Percentiles rank a stretch among this genome's conserved stretches.
Conservation (phyloP, 805 yeast genomes). For the Wickerhamomyces chambardii region DNA sequence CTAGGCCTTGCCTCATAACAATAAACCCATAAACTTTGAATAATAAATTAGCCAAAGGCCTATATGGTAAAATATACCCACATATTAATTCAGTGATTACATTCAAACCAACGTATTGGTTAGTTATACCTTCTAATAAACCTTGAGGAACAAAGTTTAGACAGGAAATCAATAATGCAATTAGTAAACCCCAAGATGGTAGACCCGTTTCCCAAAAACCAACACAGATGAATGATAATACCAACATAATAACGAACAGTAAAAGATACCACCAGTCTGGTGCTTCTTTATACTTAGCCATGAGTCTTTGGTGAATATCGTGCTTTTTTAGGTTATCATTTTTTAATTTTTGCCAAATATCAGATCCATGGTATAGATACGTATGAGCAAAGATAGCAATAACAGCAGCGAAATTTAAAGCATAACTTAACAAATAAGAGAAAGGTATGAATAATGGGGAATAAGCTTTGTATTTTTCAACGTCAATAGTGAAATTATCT, state of each 20-base stretch:
- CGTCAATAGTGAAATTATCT: conserved; percentile 30
- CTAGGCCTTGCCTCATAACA: conserved; percentile 44
- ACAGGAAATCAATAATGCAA: conserved; percentile 42
- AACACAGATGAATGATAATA: conserved; percentile 16
- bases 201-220: conserved; percentile 37
- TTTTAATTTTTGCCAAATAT: conserved; percentile 34
- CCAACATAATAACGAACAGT: conserved; percentile 17
- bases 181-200: conserved; percentile 57
- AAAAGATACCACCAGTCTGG: conserved; percentile 45
- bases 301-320: conserved; percentile 39
- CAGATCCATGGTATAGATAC: conserved; percentile 45
- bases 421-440: conserved; percentile 46
- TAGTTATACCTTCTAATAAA: conserved; percentile 48
- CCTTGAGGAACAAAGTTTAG: conserved; percentile 50
- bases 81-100: conserved; percentile 51
- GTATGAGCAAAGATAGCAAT: conserved; percentile 53
- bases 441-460: conserved; percentile 54
- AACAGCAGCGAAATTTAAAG: conserved; percentile 54
- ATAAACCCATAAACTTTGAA: conserved; percentile 46
- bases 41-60: conserved; percentile 45
- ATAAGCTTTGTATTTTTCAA: conserved; percentile 37
- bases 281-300: conserved; percentile 51
- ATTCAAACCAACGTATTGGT: conserved; percentile 31
- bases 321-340: conserved; percentile 33
- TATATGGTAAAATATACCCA: conserved; percentile 49